Evolutionary conservation across 345 rosid species (phyloP).

Genomic region (Trapa incisa): DNA sequence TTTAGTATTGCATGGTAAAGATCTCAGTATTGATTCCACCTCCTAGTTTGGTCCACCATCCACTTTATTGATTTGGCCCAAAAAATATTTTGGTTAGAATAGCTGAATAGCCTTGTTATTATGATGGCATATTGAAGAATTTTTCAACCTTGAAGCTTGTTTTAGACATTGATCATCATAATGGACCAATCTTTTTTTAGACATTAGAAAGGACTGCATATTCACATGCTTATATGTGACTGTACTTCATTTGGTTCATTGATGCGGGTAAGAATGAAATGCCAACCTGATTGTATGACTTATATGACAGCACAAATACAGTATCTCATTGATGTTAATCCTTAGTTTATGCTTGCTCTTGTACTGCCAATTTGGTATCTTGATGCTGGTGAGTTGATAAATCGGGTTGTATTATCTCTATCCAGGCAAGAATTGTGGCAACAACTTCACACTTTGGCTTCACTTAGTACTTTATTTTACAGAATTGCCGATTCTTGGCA

Average conservation of each 20-base stretch:
- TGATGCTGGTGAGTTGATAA: neutral
- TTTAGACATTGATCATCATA: neutral
- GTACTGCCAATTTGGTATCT: neutral
- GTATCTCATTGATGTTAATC: neutral
- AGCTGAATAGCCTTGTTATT: neutral
- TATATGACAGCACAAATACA: neutral
- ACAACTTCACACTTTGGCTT: neutral
- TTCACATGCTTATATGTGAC: neutral
- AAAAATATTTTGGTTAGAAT: neutral
- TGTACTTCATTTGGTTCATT: neutral
- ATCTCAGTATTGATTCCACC: neutral
- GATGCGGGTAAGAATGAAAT: neutral
- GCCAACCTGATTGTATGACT: neutral
- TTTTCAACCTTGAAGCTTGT: neutral
- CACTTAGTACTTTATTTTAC: neutral
- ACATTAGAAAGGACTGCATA: neutral
- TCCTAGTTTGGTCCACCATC: neutral
- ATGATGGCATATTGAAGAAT: neutral
- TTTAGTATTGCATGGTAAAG: neutral
- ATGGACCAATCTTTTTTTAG: neutral
- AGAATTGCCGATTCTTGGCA: slow-evolving; percentile 16
- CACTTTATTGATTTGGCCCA: too few species aligned
- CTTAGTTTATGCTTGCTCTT: neutral
- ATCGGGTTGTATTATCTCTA: neutral
- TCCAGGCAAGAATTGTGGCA: neutral